Evolutionary conservation across 805 yeast genomes (phyloP).

Genomic region (Pachysolen tannophilus): DNA sequence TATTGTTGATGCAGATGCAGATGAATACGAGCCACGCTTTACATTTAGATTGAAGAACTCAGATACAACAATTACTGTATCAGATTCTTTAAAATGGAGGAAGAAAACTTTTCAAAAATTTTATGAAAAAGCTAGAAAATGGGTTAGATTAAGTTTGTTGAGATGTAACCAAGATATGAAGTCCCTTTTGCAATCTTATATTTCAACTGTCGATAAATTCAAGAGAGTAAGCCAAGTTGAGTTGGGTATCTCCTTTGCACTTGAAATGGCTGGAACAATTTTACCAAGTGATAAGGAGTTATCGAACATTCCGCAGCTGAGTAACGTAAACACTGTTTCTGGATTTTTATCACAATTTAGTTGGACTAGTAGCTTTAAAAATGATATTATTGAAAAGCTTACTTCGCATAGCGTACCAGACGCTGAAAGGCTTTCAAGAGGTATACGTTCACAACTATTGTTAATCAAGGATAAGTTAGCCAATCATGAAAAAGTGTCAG

Average conservation of each 20-base stretch:
- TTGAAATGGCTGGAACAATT: constrained; percentile 76
- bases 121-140: constrained; percentile 48
- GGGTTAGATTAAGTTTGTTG: constrained; percentile 56
- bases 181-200: constrained; percentile 70
- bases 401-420: constrained; percentile 19
- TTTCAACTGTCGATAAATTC: constrained; percentile 31
- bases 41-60: constrained; percentile 37
- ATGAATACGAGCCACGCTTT: constrained; percentile 80
- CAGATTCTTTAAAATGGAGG: constrained; percentile 77
- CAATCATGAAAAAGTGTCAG: constrained; percentile 14
- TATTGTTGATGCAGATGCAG: constrained; percentile 73
- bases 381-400: constrained; percentile 24
- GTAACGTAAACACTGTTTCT: constrained; percentile 50
- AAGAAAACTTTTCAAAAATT: constrained; percentile 54
- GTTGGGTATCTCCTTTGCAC: constrained; percentile 83
- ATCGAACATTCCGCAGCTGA: constrained; percentile 32
- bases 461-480: constrained; percentile 1
- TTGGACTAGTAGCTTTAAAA: constrained; percentile 47
- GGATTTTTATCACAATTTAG: constrained; percentile 71
- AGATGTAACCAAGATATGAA: constrained; percentile 69
- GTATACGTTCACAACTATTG: constrained; percentile 9
- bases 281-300: constrained; percentile 62
- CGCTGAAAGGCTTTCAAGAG: constrained; percentile 12
- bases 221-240: constrained; percentile 32
- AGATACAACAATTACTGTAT: constrained; percentile 48